Base-by-base conservation (phyloP, 176 grass and related monocot genomes). In the Cenchrus americanus region DNA sequence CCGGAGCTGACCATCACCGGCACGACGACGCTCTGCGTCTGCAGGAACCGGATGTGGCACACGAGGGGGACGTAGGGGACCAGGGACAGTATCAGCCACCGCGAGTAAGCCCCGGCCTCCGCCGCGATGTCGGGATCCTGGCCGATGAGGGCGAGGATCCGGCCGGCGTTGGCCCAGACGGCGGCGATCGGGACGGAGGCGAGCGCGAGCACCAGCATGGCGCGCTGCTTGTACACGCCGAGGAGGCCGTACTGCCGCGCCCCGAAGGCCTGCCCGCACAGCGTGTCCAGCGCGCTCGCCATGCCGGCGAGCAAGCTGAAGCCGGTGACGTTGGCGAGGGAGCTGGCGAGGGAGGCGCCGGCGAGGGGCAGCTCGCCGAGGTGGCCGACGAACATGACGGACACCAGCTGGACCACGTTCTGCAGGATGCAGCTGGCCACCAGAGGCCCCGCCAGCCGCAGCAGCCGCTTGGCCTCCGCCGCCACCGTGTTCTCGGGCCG, bases 131-230 rank as follows among this genome's bases (percentile, higher is more conserved):
- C 53, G 17, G 3, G 59, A 26, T 88, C 86, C 84, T 94, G 86
- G 61, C 86, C 89, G 18, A 87, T 66, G 22, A 89, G n/a, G 8
- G 84, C 6, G 2, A 91, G 92, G 68, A 94, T 84, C n/a, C 50
- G 67, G 17, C 24, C 48, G 17, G 83, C 77, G 83, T 61, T 81
- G 57, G 67, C 80, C 85, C 83, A 94, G 78, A 94, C 30, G 2
- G 55, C n/a, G 8, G 75, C 75, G 5, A 94, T 77, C 3, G 88
- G 92, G 40, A 89, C 66, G 83, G 75, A 73, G 58, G 87, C n/a
- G 18, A 55, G 53, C 53, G 53, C 17, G 1, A 55, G 53, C 51
- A 80, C 62, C 14, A 90, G 30, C 88, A 79, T 80, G 22, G 84
- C 84, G 18, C 79, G 62, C 71, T 90, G 84, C 67, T 69, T 86